These are phyloP conservation scores for Laguncularia racemosa DNA, from an alignment of 345 rosid species.

Conservation along the genomic window DNA sequence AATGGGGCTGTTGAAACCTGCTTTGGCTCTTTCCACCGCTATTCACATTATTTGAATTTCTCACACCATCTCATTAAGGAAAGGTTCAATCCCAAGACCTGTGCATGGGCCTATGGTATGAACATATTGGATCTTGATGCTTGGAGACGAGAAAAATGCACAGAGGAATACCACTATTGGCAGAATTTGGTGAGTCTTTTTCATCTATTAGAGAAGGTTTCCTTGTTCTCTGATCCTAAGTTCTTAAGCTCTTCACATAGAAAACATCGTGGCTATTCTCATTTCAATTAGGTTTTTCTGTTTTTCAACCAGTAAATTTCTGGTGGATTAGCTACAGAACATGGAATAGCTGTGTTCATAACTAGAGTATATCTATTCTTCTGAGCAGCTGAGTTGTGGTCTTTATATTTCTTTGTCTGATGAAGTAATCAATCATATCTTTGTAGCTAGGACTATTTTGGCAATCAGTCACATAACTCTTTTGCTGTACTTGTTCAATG, in stretches of 20 bases:
- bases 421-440: too few species aligned
- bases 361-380: too few species aligned
- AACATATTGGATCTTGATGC: constrained; percentile 86
- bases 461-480: too few species aligned
- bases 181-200: constrained; percentile 17
- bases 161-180: constrained; percentile 24
- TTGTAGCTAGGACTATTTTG: too few species aligned
- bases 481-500: too few species aligned
- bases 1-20: constrained; percentile 95
- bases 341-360: too few species aligned
- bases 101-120: constrained; percentile 97
- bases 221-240: neutral
- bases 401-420: too few species aligned
- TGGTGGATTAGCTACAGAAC: too few species aligned
- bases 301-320: too few species aligned
- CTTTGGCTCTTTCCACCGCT: constrained; percentile 87
- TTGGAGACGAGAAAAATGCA: constrained; percentile 60
- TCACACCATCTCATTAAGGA: constrained; percentile 66
- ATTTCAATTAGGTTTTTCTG: neutral
- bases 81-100: constrained; percentile 63
- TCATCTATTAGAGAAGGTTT: neutral
- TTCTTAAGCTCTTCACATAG: too few species aligned
- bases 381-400: too few species aligned
- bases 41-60: constrained; percentile 65
- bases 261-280: neutral